Base-by-base conservation (phyloP, 768 basidiomycete genomes). In the Leucogyrophana mollusca region DNA sequence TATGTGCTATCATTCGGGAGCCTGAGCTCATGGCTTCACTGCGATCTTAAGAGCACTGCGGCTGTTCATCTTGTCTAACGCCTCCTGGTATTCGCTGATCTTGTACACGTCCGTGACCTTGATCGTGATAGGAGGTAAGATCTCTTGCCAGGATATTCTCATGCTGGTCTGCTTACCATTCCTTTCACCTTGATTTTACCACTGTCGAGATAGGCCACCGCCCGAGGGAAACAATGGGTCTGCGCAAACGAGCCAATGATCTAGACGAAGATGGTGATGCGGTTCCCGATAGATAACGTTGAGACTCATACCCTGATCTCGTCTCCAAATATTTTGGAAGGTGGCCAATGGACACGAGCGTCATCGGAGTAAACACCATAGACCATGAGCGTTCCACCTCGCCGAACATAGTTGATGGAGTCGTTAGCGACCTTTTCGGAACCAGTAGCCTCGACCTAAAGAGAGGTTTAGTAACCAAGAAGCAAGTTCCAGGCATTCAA, bases 51-150 rank as follows among this genome's bases (percentile, higher is more conserved):
- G 55, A n/a, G 77, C 74, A 1, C 68, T 66, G 46, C 76, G 72
- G 51, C 77, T 79, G 45, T 75, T 77, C 77, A 86, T 74, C 70
- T 78, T 83, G 57, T 85, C 83, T 34, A 86, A 60, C 16, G 82
- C 84, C 53, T 77, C 69, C 61, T 83, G 79, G 60, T 78, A 85
- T 41, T 85, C 79, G 36, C 72, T 70, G 45, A 85, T 65, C 22
- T 73, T 63, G 59, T 78, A 85, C 17, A 76, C 65, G 54, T 85
- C 75, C 9, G 83, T 83, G 25, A 78, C 70, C 77, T 79, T 20
- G 24, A 41, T 22, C 11, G 40, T 9, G 18, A 41, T 18, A 40
- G 20, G 10, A 21, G 21, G n/a, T 22, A 20, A 1, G 40, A 18
- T 4, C n/a, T n/a, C n/a, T n/a, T 9, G 9, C n/a, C 9, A 9